phyloP scores from a whole-genome alignment of 257 asterid genomes.

The Echium plantagineum region DNA sequence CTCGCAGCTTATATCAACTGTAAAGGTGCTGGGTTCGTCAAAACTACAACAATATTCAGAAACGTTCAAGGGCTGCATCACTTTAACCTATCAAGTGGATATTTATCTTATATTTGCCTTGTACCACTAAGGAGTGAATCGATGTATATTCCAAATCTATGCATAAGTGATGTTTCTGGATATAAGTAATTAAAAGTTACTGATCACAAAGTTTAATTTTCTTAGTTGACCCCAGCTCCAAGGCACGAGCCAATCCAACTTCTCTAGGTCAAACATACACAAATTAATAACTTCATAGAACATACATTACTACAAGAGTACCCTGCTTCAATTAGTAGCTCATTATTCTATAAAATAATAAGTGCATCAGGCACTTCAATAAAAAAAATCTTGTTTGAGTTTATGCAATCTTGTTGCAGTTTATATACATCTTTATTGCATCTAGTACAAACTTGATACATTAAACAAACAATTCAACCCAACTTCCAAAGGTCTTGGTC shows the following conservation, averaged over 20 bases:
- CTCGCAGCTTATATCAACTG: no score
- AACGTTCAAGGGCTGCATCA: no score
- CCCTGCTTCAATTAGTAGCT: background rate
- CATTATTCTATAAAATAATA: background rate
- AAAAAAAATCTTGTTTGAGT: no score
- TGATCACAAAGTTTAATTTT: background rate
- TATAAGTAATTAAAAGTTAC: no score
- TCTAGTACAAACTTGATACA: background rate
- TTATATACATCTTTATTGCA: background rate
- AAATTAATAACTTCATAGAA: no score
- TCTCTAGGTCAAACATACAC: background rate
- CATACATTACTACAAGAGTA: no score
- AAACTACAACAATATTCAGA: no score
- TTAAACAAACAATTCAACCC: background rate
- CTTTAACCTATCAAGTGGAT: no score
- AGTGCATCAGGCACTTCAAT: background rate
- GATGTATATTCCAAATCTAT: background rate
- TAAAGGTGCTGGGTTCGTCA: no score
- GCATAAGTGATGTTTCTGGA: background rate
- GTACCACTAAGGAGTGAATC: no score
- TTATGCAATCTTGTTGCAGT: background rate
- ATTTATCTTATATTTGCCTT: no score
- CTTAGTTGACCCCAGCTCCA: background rate
- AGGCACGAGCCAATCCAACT: background rate
- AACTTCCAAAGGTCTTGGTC: background rate